Base-by-base conservation (phyloP, 768 basidiomycete species). In the Dioszegia hungarica region DNA sequence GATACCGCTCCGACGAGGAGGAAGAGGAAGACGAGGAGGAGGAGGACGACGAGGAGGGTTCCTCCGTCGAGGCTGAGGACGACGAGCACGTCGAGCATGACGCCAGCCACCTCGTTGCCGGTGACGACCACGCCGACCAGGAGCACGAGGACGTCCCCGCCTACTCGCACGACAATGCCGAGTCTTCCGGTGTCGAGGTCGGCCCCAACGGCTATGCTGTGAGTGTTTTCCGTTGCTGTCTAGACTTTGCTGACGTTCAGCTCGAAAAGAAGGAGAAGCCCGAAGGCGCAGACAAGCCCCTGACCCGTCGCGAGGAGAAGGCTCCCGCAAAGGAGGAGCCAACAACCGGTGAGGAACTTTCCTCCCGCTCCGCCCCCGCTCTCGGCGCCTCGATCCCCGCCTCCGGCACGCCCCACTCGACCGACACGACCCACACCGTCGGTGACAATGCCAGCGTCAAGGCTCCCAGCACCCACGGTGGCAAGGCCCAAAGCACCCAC, bases 1-100 rank as follows among this genome's bases (percentile, higher is more conserved):
- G 73, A 28, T 74, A 74, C 67, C 63, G 52, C n/a, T 86, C 86
- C 57, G 91, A 89, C 49, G 89, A 90, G 3, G 85, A 84, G 34
- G 81, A 79, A 27, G 60, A 61, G 34, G 60, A 64, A 39, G 62
- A 64, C 14, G 65, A 63, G 22, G 60, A 66, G 46, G 68, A 70
- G 11, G 81, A 80, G 12, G 83, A 83, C 12, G 84, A 81, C 0
- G 78, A 79, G 37, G 77, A 77, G 40, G 63, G 72, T 41, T 64
- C 70, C 50, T 64, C 68, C 31, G 57, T 67, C 43, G 81, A 69
- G 60, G 68, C 62, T 28, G 67, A 73, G 52, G 72, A 74, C 12
- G 73, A 80, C 24, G 85, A 85, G 2, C 86, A 85, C 53, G 75
- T 66, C 46, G 82, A 84, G 57, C 80, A 82, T 60, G 84, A 84